Base-by-base conservation (phyloP, 2,329 filamentous ascomycete genomes). In the Penicillium sp. region DNA sequence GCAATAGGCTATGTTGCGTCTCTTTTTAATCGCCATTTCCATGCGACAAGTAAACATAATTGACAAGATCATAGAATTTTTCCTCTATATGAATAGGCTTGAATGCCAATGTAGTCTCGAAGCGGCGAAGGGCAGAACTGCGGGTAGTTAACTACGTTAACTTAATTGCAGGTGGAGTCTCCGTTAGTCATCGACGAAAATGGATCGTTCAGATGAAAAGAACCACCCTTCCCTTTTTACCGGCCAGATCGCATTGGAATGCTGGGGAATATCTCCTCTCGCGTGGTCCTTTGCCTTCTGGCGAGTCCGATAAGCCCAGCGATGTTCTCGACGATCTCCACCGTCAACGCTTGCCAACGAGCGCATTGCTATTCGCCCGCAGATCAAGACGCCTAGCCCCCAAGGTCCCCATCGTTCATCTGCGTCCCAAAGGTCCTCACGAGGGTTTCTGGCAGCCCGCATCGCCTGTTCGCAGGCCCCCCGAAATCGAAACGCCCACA, bases 341-440 rank as follows among this genome's bases (percentile, higher is more conserved):
- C 38, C 12, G 35, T 61, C 58, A 62, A 57, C 58, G 62, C 55
- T 67, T 56, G 38, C 22, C 59, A 65, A 67, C 60, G 14, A 28
- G 42, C 22, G 39, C 25, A 35, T 25, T 53, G 25, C 56, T 35
- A 67, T 68, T 67, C 60, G 63, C 47, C 57, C 38, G 50, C 52
- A 52, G 52, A 59, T 52, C 42, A 66, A 69, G 62, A 67, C 63
- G 66, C 59, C 56, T 67, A 58, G 65, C 67, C 70, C 69, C 65
- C 73, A 75, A 74, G 73, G 73, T 75, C 71, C 72, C 63, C 69
- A 64, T 59, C 55, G 52, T 48, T 38, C 35, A 45, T 59, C 62
- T 57, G 39, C 52, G 52, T 35, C 34, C 52, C 52, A 39, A 65
- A 61, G 59, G 64, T 69, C 57, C 59, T 58, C 58, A 65, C 60